Conservation (phyloP, 2,329 filamentous ascomycete genomes). For the Raffaelea albimanens region DNA sequence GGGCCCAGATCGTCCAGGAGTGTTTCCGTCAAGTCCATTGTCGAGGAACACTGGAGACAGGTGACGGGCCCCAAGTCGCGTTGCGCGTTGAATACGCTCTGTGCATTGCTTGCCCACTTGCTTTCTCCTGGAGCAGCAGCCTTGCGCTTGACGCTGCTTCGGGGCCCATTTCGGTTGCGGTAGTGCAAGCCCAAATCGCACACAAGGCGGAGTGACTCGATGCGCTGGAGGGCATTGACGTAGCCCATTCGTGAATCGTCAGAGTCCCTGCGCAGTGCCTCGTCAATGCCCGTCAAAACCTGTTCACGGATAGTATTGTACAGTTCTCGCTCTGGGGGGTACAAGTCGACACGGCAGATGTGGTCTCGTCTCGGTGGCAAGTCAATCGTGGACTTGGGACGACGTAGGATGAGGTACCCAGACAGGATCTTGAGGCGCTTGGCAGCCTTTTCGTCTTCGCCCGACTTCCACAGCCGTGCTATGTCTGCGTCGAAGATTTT, state of each 20-base stretch:
- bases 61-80: slow-evolving; percentile 16
- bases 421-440: slow-evolving; percentile 29
- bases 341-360: slow-evolving; percentile 25
- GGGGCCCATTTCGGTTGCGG: slow-evolving; percentile 11
- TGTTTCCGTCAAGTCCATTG: slow-evolving; percentile 15
- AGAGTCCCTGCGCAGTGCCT: slow-evolving; percentile 18
- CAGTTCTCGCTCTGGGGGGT: slow-evolving; percentile 20
- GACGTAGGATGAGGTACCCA: slow-evolving; percentile 26
- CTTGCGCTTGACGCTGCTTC: neutral
- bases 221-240: slow-evolving; percentile 32
- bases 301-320: slow-evolving; percentile 23
- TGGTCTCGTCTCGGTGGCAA: slow-evolving; percentile 27
- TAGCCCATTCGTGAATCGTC: slow-evolving; percentile 16
- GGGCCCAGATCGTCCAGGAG: slow-evolving; percentile 11
- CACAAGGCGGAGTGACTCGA: slow-evolving; percentile 33
- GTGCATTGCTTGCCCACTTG: slow-evolving; percentile 18
- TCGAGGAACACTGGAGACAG: slow-evolving; percentile 21
- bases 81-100: slow-evolving; percentile 24
- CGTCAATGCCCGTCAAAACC: slow-evolving; percentile 22
- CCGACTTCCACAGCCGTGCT: slow-evolving; percentile 26
- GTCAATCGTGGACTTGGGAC: slow-evolving; percentile 26
- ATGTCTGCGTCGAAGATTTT: slow-evolving; percentile 29
- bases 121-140: neutral
- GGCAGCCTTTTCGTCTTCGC: slow-evolving; percentile 24
- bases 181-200: slow-evolving; percentile 37